Conservation (phyloP, 2,329 filamentous ascomycete species). For the Aspergillus costaricaensis region DNA sequence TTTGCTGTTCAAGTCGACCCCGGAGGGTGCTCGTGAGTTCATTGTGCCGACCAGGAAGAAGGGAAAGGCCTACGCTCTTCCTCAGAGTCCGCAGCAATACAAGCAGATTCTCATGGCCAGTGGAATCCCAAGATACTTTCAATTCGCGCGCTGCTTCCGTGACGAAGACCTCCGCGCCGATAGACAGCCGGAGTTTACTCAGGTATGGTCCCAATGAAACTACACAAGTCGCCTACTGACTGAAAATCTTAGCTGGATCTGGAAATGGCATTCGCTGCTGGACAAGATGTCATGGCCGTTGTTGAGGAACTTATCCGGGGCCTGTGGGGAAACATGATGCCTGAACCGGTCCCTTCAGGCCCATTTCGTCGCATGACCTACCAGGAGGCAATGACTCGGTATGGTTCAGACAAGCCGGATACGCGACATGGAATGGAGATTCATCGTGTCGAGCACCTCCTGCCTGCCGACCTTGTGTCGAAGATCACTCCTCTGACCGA, state of each 20-base stretch:
- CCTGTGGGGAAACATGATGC: conserved; percentile 57
- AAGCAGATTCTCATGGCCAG: conserved; percentile 97
- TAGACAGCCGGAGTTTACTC: conserved; percentile 94
- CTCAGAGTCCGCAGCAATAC: conserved; percentile 96
- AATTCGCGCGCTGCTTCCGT: conserved; percentile 91
- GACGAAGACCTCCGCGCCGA: conserved; percentile 93
- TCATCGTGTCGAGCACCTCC: conserved; percentile 62
- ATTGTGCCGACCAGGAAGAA: conserved; percentile 79
- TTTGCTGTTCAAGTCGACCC: conserved; percentile 93
- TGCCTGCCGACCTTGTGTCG: conserved; percentile 64
- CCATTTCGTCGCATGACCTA: conserved; percentile 68
- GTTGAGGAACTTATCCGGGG: conserved; percentile 55
- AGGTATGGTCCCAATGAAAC: conserved; percentile 54
- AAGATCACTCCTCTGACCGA: conserved; percentile 72
- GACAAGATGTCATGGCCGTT: conserved; percentile 66
- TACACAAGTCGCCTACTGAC: not conserved
- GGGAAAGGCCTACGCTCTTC: conserved; percentile 82
- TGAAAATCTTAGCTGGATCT: conserved; percentile 71
- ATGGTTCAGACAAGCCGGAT: conserved; percentile 93
- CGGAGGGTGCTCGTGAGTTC: conserved; percentile 93
- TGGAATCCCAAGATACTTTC: conserved; percentile 79
- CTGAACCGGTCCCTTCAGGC: conserved; percentile 42
- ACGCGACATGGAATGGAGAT: conserved; percentile 73
- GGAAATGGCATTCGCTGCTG: conserved; percentile 84
- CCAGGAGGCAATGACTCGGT: conserved; percentile 72